Base-by-base conservation (phyloP, 163 green algal species). In the Prototheca stagnorum region DNA sequence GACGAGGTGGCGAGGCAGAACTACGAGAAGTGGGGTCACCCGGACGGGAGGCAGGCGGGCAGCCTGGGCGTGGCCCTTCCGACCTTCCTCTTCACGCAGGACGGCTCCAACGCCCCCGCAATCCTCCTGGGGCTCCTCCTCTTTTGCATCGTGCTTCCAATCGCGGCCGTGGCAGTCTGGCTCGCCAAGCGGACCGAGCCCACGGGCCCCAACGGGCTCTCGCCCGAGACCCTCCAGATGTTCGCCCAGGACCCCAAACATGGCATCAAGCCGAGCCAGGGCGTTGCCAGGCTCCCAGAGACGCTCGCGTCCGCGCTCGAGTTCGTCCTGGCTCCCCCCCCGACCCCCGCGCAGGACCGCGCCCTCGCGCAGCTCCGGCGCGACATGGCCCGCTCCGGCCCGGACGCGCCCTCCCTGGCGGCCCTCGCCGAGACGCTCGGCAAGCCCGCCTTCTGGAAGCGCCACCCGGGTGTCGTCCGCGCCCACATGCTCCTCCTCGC, bases 21-120 rank as follows among this genome's bases (percentile, higher is more conserved):
- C 70, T 95, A 83, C 37, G 70, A 94, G 55, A 85, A 96, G 67
- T 89, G 94, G 51, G 91, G 91, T 11, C 86, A 98, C 60, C 88
- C 88, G 1, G 91, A 98, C 50, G 90, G 90, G 0, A 82, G 63
- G 3, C 86, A 93, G 75, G 79, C 64, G 9, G 77, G 92, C 53
- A 75, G 75, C 49, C 67, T 96, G 19, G 80, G 77, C 21, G 74
- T 97, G 6, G 88, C 88, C 5, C 72, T 97, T 46, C 88, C 88
- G 17, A 68, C 84, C 33, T 95, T 77, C 72, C 76, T 94, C 36
- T 86, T 93, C 57, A 70, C 52, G 40, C 78, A 80, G 49, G 62
- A 69, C 55, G 62, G 68, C 37, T 73, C 74, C 48, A 51, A 52
- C 40, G 86, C 76, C 26, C 79, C 82, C 3, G 44, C 88, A 4